Percentiles rank a stretch among this genome's conserved stretches.
Evolutionary conservation across 2,329 filamentous ascomycete genomes (phyloP).

Genomic region (Fusarium udum): DNA sequence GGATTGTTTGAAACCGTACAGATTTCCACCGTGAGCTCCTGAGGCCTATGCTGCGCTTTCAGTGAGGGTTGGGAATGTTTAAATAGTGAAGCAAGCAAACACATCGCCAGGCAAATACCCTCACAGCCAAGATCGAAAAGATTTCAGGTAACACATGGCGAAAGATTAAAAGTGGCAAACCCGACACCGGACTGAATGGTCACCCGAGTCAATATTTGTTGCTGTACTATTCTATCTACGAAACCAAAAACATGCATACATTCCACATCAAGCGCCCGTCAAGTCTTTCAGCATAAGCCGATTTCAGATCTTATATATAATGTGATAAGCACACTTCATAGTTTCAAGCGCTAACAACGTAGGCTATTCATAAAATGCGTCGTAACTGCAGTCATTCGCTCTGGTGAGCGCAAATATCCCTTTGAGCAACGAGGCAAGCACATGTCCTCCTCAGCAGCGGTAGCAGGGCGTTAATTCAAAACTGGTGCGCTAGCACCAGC

Average conservation of each 20-base stretch:
- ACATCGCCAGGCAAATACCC: no score
- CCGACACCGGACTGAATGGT: background rate
- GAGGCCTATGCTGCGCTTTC: background rate
- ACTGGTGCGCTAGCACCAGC: background rate
- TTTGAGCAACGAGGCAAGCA: background rate
- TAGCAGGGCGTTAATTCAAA: background rate
- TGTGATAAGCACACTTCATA: conserved; percentile 20
- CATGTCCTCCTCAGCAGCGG: background rate
- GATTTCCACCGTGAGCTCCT: background rate
- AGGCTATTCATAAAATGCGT: conserved; percentile 17
- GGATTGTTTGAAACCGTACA: background rate
- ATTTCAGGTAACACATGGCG: background rate
- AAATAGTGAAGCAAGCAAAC: background rate
- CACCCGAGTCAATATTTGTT: background rate
- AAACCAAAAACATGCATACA: background rate
- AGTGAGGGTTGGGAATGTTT: background rate
- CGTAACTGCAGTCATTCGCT: background rate
- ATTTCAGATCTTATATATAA: conserved; percentile 14
- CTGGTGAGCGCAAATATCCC: background rate
- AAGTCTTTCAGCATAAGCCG: background rate
- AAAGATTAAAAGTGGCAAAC: background rate
- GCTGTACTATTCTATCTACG: conserved; percentile 4
- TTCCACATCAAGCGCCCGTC: background rate
- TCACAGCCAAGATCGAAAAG: background rate
- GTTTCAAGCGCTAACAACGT: background rate